Percentiles rank a stretch among this genome's conserved stretches.
Conservation (phyloP, 352 stramenopile genomes). For the Phytopythium chamaehyphon region DNA sequence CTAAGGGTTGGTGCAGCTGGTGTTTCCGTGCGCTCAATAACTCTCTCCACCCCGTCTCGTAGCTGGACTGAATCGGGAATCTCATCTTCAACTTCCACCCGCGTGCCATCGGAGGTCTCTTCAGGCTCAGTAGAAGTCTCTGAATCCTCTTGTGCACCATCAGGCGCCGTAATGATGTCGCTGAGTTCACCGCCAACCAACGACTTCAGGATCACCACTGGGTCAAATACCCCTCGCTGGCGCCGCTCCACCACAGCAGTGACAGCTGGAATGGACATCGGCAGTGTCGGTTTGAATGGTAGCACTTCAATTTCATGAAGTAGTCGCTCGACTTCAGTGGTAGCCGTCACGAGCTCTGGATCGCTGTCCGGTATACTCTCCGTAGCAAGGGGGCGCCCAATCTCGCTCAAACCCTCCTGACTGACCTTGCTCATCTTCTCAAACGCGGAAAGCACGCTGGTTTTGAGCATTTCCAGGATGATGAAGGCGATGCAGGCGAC, state of each 20-base stretch:
- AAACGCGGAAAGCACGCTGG: too few species aligned
- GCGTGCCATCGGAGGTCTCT: too few species aligned
- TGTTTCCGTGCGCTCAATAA: too few species aligned
- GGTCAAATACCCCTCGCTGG: slow-evolving; percentile 7
- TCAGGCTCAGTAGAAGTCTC: background rate
- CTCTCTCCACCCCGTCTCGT: too few species aligned
- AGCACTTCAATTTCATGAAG: slow-evolving; percentile 17
- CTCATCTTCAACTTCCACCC: too few species aligned
- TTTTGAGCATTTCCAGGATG: background rate
- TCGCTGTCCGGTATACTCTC: background rate
- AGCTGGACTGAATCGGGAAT: too few species aligned
- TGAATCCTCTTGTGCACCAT: too few species aligned
- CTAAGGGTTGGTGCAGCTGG: too few species aligned
- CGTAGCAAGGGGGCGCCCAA: background rate
- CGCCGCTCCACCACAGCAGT: slow-evolving; percentile 17
- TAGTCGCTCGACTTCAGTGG: slow-evolving; percentile 6
- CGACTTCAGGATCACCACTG: slow-evolving; percentile 2
- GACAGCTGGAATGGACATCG: slow-evolving; percentile 17
- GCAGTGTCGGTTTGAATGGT: slow-evolving; percentile 12
- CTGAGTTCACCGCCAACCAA: background rate
- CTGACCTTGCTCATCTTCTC: too few species aligned
- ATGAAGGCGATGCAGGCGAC: too few species aligned
- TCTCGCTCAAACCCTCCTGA: too few species aligned
- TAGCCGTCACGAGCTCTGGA: background rate
- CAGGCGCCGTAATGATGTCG: background rate